phyloP scores from a whole-genome alignment of 2,329 filamentous ascomycete species.

The Tolypocladium tundrense region DNA sequence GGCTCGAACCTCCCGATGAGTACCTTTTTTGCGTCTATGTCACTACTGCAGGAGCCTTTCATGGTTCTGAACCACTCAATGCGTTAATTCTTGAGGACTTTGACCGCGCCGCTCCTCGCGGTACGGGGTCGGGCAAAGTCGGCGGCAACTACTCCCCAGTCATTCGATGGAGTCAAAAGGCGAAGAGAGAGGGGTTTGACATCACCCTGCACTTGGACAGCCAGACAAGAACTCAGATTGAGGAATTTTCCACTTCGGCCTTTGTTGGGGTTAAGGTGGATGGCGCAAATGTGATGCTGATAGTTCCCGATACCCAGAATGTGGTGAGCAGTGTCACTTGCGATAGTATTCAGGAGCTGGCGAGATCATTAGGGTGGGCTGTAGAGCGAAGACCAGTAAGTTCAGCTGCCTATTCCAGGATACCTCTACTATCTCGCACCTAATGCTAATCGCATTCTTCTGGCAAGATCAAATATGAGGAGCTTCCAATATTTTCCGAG shows the following conservation, averaged over 20 bases:
- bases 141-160: constrained; percentile 65
- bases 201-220: constrained; percentile 62
- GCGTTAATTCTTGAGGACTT: constrained; percentile 59
- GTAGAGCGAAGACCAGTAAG: constrained; percentile 31
- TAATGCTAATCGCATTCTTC: background rate
- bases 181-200: constrained; percentile 49
- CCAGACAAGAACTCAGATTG: constrained; percentile 50
- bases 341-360: constrained; percentile 48
- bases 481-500: constrained; percentile 1
- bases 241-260: constrained; percentile 59
- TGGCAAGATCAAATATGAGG: background rate
- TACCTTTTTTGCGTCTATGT: constrained; percentile 55
- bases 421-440: background rate
- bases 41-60: constrained; percentile 55
- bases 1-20: constrained; percentile 34
- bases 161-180: constrained; percentile 49
- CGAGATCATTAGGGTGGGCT: constrained; percentile 44
- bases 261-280: constrained; percentile 52
- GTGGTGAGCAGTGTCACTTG: constrained; percentile 57
- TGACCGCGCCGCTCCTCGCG: constrained; percentile 56
- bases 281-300: background rate
- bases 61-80: constrained; percentile 52
- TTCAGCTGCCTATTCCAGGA: background rate
- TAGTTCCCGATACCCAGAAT: constrained; percentile 29
- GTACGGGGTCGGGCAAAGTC: constrained; percentile 56